These are phyloP conservation scores for Apophysomyces variabilis DNA, from an alignment of 371 early-diverging fungal genomes.

Conservation along the genomic window DNA sequence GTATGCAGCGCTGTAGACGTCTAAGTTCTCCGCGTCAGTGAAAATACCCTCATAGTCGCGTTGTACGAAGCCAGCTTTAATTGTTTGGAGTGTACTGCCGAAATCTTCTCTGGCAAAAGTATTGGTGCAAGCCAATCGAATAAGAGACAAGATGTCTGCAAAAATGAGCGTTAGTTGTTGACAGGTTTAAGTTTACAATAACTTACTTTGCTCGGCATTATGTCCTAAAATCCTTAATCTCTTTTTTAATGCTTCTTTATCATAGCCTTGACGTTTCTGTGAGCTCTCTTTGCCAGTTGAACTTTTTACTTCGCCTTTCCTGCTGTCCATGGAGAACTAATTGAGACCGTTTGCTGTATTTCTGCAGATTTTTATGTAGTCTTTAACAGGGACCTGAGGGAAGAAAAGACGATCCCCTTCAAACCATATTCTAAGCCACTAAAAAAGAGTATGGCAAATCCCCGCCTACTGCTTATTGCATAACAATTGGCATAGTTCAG, in stretches of 20 bases:
- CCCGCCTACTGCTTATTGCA: too few relatives aligned
- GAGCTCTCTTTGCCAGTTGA: not conserved
- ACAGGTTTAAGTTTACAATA: not conserved
- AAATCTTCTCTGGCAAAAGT: conserved; percentile 69
- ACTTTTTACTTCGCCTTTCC: not conserved
- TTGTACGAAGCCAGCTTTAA: conserved; percentile 80
- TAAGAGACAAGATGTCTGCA: conserved; percentile 67
- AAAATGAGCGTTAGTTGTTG: not conserved
- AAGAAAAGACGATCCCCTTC: too few relatives aligned
- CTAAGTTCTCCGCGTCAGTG: conserved; percentile 68
- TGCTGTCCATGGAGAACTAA: not conserved
- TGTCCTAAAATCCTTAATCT: conserved; percentile 45
- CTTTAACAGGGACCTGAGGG: too few relatives aligned
- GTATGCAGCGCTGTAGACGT: conserved; percentile 87
- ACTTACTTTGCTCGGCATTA: conserved; percentile 63
- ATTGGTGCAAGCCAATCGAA: conserved; percentile 66
- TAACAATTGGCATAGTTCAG: too few relatives aligned
- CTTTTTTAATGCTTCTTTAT: conserved; percentile 38
- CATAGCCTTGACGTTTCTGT: conserved; percentile 25
- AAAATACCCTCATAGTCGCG: conserved; percentile 89
- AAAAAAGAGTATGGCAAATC: too few relatives aligned
- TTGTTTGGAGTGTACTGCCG: conserved; percentile 63
- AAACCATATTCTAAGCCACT: too few relatives aligned
- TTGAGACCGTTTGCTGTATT: not conserved
- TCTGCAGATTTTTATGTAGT: too few relatives aligned